Evolutionary conservation across 2,329 filamentous ascomycete genomes (phyloP), one percentile per base, ranked within the genome.

Genomic region (Talaromyces sp.): DNA sequence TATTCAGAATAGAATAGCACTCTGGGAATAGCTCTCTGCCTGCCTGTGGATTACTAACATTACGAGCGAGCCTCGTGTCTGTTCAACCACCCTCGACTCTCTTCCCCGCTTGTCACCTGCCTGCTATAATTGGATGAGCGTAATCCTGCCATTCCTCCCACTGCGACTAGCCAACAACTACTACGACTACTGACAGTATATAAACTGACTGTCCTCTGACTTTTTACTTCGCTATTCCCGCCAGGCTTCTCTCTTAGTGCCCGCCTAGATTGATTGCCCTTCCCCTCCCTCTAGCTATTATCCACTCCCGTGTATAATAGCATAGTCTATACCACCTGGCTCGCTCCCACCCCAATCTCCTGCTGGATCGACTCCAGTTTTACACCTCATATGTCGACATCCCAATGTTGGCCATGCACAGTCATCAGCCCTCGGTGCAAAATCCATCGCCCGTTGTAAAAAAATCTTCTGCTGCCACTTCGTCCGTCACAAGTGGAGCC

Each of bases 371-470:
- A 59, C 15, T 45, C 56, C 56, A 59, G 56, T 59, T 17, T 45
- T 31, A 29, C 61, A 11, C 54, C 38, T 58, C 40, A 22, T 58
- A 62, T 65, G 59, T 62, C 53, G 64, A 47, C 58, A 40, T 53
- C 58, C 49, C 71, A 72, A 79, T 79, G 76, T 76, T 78, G 75
- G 79, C 76, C 72, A 78, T 77, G 72, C 77, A 76, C 65, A 74
- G 76, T 68, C 71, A 70, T 54, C 69, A 73, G 47, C 61, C 71
- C 61, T 72, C 74, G 68, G 64, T 70, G 58, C 70, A 70, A 63
- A 69, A 71, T 65, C 67, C 67, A 59, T 66, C 64, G 53, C 53
- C 59, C 51, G 64, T 59, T 34, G 29, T 66, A 58, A 66, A 45
- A 29, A 56, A 27, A 10, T 69, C 56, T 40, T 29, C 56, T 25